Evolutionary conservation across 805 yeast species (phyloP), one percentile per base, ranked within the genome.

Genomic region (Wickerhamiella sergipiensis): DNA sequence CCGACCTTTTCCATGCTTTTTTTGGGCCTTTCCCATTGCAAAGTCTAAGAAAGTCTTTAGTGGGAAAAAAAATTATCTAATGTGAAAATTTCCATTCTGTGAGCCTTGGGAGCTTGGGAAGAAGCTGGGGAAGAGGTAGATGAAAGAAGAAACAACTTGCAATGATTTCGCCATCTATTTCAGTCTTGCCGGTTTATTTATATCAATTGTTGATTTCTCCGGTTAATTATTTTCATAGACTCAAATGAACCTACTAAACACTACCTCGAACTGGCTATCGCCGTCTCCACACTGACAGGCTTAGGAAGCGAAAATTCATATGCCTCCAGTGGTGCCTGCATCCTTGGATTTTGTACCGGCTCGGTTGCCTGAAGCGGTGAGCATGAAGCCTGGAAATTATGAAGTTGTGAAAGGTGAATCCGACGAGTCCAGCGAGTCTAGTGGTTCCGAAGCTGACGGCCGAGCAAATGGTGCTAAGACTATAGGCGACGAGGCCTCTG

Each of bases 1-100:
- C 81, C 98, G 97, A 75, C 98, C 98, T 77, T 92, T 90, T 68
- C 95, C 86, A 65, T 86, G 83, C 70, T 89, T 89, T 79, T 89
- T 89, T 65, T 89, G 95, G 44, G 92, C 79, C 67, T 80, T 86
- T 70, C 95, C 96, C 95, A 85, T 85, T 43, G 46, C 45, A 38
- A 18, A 29, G 38, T 42, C 38, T 3, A 12, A n/a, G 15, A 13
- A 36, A 17, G 40, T 6, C 15, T 7, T 6, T 8, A 9, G 40
- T 4, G 18, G 19, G 21, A 15, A 43, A 43, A 43, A 43, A 43
- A 43, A 43, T 43, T 43, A 43, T 22, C 33, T 43, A 43, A 43
- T 22, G 19, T 21, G 26, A 40, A 40, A 40, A 40, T 24, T 24
- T 24, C n/a, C n/a, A n/a, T n/a, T n/a, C n/a, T n/a, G n/a, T n/a